phyloP scores from a whole-genome alignment of 1,284 basidiomycete species.

The Ustilago hordei region DNA sequence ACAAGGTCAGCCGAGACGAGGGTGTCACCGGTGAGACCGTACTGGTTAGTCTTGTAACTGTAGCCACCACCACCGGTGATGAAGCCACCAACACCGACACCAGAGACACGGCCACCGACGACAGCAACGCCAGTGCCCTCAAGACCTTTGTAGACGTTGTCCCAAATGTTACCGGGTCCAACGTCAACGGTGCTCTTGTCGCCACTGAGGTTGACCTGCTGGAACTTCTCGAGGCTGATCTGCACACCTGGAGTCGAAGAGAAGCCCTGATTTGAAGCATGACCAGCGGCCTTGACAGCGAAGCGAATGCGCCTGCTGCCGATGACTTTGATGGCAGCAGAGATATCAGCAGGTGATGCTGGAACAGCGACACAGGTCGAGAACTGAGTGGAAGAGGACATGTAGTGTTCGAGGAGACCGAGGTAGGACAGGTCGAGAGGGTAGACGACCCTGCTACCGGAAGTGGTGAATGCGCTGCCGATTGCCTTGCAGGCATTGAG shows the following conservation, averaged over 20 bases:
- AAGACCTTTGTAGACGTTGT: conserved; percentile 51
- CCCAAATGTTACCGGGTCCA: conserved; percentile 56
- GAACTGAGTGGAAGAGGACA: conserved; percentile 33
- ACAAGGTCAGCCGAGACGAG: conserved; percentile 52
- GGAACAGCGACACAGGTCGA: conserved; percentile 53
- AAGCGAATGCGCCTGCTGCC: conserved; percentile 50
- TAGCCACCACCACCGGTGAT: conserved; percentile 56
- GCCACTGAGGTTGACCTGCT: conserved; percentile 40
- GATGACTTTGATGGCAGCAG: conserved; percentile 52
- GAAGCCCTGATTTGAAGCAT: conserved; percentile 59
- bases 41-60: conserved; percentile 56
- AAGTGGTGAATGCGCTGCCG: conserved; percentile 16
- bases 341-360: conserved; percentile 42
- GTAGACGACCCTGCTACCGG: conserved; percentile 32
- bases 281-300: conserved; percentile 47
- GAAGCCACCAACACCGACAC: conserved; percentile 60
- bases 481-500: conserved; percentile 44
- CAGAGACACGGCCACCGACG: conserved; percentile 56
- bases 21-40: conserved; percentile 52
- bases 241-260: conserved; percentile 54
- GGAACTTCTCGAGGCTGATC: conserved; percentile 51
- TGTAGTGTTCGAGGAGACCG: conserved; percentile 42
- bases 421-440: conserved; percentile 36
- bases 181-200: conserved; percentile 56
- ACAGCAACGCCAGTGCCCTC: conserved; percentile 38